Evolutionary conservation across 2,329 filamentous ascomycete genomes (phyloP).

Genomic region (Ceratocystiopsis brevicomis): DNA sequence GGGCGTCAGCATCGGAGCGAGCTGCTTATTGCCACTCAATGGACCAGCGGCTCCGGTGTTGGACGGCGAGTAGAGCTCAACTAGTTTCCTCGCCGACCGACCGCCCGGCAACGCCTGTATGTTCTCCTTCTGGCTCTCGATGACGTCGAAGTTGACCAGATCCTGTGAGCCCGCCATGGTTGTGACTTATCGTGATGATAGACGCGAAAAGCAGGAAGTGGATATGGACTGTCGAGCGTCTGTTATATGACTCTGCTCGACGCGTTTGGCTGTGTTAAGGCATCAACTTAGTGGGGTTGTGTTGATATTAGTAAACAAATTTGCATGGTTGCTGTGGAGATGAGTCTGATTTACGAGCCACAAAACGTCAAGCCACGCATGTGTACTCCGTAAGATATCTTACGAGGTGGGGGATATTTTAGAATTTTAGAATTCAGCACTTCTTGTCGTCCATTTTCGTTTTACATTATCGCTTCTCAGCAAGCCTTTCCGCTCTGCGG

Average conservation of each 20-base stretch:
- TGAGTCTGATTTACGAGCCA: neutral
- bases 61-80: slow-evolving; percentile 56
- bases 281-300: too few relatives aligned
- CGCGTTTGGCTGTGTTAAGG: too few relatives aligned
- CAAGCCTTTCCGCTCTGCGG: too few relatives aligned
- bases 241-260: too few relatives aligned
- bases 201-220: neutral
- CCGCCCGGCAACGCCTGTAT: slow-evolving; percentile 81
- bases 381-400: too few relatives aligned
- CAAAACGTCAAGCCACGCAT: neutral
- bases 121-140: slow-evolving; percentile 95
- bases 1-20: slow-evolving; percentile 16
- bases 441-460: too few relatives aligned
- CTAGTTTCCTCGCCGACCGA: slow-evolving; percentile 75
- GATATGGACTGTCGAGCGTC: neutral
- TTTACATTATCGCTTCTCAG: too few relatives aligned
- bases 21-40: slow-evolving; percentile 26
- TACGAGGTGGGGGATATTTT: too few relatives aligned
- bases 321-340: slow-evolving; percentile 8
- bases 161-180: slow-evolving; percentile 20
- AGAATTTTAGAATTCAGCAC: too few relatives aligned
- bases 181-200: neutral
- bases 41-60: slow-evolving; percentile 18
- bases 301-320: slow-evolving; percentile 9
- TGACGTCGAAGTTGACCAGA: slow-evolving; percentile 66